Evolutionary conservation across 306 rosid species (phyloP), one percentile per base, ranked within the genome.

Genomic region (Glycine tomentella): DNA sequence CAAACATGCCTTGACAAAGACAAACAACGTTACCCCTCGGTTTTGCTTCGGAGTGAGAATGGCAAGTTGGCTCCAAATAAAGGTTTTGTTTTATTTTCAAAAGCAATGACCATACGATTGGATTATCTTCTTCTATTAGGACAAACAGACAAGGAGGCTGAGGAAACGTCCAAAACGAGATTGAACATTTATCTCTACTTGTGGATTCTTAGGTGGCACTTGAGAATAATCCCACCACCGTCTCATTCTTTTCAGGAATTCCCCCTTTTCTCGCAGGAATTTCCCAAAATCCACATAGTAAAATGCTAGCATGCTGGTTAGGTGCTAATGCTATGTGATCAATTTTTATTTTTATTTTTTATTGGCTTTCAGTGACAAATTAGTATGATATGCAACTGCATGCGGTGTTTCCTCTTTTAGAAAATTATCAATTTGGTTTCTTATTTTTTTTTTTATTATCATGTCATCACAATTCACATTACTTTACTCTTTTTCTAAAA

Each of bases 1-100:
- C 98, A 93, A 91, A 88, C 90, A 87, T 36, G 87, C 75, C 74
- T 82, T 45, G 86, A 88, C 97, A 91, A 90, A 81, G 88, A 90
- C 94, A 93, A 89, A 87, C 86, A 75, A 46, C 78, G 50, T 69
- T 48, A 20, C 55, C 70, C 71, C 87, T 79, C 73, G 72, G 61
- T 75, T 75, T 85, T 90, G 91, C 84, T 84, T 76, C 57, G 53
- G 80, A 74, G 82, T 76, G 86, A 79, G 87, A 82, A 76, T 69
- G 53, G 58, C 66, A 80, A 82, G 42, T 65, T 77, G 51, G 52
- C 46, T 82, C 91, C 94, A 88, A 93, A 82, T 66, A 13, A 31
- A 4, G 31, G 9, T 69, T 90, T 88, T 90, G 90, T 89, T 79
- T 84, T 88, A 55, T 82, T 76, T 74, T 14, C 33, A 69, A 77